Evolutionary conservation across 768 basidiomycete species (phyloP), one percentile per base, ranked within the genome.

Genomic region (Pleurotus pulmonarius): DNA sequence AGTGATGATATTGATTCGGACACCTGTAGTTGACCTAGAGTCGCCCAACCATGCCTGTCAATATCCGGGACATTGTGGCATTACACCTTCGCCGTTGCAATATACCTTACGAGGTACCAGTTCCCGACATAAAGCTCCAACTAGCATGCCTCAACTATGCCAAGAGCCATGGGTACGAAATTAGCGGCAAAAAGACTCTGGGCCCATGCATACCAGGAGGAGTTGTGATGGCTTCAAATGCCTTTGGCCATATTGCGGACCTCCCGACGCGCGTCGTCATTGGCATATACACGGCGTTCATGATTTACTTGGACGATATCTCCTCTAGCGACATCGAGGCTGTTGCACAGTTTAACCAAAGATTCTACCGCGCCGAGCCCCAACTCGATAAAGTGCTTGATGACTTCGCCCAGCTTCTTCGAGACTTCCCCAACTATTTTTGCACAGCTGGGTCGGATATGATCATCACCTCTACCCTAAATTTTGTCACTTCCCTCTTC

Each of bases 231-330:
- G 56, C 60, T 13, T 46, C 44, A 8, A 63, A 39, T 2, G 58
- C 63, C 2, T 65, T 64, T 16, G 48, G 39, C 11, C 71, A 73
- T 52, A 57, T 72, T n/a, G 34, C 26, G 12, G 48, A 62, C 58
- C 48, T 61, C 58, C 54, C 68, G 43, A 64, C 61, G 6, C 62
- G 62, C 53, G 61, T 70, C 9, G 59, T 66, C 58, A 67, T 74
- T 40, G 69, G 72, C 2, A 62, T 75, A 18, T 73, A 65, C 58
- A 75, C 75, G 1, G 64, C 70, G 0, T 67, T 67, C 45, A 46
- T 62, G 18, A 67, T 68, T 55, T 69, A 60, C 41, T 55, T 70
- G 39, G 77, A 78, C 59, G 75, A 78, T 57, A 52, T 52, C 4
- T 49, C 65, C 11, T 56, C 58, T 1, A 57, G 55, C 18, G 65